Conservation (phyloP, 805 yeast genomes). For the Kodamaea neixiangensis region DNA sequence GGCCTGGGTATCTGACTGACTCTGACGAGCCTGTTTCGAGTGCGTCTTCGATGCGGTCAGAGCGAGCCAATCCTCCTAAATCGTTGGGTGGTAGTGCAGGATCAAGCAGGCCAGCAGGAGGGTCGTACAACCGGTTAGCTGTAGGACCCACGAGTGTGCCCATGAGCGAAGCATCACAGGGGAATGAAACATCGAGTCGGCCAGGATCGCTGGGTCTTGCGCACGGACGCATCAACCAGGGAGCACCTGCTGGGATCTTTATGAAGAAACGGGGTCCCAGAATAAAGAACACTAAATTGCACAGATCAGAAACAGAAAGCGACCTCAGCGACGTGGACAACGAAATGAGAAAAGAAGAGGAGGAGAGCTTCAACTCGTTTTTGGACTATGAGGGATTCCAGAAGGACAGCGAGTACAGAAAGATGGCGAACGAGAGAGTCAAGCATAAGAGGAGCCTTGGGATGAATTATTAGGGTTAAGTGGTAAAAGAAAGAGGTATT, state of each 20-base stretch:
- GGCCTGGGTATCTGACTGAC: slow-evolving; percentile 1
- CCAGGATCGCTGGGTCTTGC: background rate
- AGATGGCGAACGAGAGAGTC: slow-evolving; percentile 6
- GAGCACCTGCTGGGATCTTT: slow-evolving; percentile 12
- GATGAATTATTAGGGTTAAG: background rate
- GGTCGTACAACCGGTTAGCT: background rate
- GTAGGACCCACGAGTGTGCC: background rate
- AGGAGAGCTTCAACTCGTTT: slow-evolving; percentile 13
- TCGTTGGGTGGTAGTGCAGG: background rate
- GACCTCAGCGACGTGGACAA: slow-evolving; percentile 28
- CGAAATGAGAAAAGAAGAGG: slow-evolving; percentile 18
- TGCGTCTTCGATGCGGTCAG: background rate
- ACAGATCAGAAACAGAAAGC: slow-evolving; percentile 19
- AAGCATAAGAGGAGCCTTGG: background rate
- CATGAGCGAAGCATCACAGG: background rate
- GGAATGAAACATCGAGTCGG: background rate
- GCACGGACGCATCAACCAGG: slow-evolving; percentile 6
- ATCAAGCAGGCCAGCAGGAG: background rate
- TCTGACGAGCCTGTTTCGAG: background rate
- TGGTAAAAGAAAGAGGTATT: background rate
- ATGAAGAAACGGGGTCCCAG: slow-evolving; percentile 9
- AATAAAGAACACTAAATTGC: background rate
- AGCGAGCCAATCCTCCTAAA: background rate
- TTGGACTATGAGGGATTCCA: slow-evolving; percentile 13
- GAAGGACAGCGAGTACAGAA: slow-evolving; percentile 11